A percentile compares a stretch with the other conserved stretches of the same genome.
Conservation (phyloP, 2,329 filamentous ascomycete species). For the Acephala macrosclerotiorum region DNA sequence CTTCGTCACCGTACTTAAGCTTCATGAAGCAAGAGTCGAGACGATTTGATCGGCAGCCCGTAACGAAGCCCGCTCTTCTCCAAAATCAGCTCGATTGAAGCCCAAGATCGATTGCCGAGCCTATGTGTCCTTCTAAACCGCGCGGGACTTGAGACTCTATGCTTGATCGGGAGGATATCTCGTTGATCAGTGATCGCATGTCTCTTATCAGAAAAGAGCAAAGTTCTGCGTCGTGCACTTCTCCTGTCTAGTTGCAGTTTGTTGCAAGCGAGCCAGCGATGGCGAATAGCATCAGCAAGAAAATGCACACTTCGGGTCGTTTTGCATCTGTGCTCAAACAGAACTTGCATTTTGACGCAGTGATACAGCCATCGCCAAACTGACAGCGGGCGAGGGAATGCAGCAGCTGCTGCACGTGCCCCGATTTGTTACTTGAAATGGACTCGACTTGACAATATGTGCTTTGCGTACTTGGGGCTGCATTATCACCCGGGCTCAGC, state of each 20-base stretch:
- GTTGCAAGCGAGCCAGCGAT: slow-evolving; percentile 1
- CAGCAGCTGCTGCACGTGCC: not conserved
- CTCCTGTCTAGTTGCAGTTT: not conserved
- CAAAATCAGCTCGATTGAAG: not conserved
- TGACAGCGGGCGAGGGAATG: slow-evolving; percentile 8
- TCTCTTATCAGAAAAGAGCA: not conserved
- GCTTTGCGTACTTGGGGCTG: slow-evolving; percentile 3
- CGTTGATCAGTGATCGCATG: slow-evolving; percentile 1
- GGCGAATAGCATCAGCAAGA: not conserved
- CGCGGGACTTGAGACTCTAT: not conserved
- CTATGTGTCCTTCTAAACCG: not conserved
- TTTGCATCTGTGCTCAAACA: slow-evolving; percentile 4
- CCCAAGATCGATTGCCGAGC: not conserved
- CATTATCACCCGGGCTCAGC: slow-evolving; percentile 8
- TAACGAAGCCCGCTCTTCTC: too few relatives aligned
- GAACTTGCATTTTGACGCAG: slow-evolving; percentile 1
- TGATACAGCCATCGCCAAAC: not conserved
- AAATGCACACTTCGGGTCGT: slow-evolving; percentile 7
- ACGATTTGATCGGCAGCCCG: not conserved
- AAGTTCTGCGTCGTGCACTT: not conserved
- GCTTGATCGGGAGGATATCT: not conserved
- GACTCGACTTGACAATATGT: slow-evolving; percentile 1
- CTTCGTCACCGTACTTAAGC: not conserved
- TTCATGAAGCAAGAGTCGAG: not conserved
- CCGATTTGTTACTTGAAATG: not conserved